Conservation (phyloP, 2,329 filamentous ascomycete species). For the Fusarium redolens region DNA sequence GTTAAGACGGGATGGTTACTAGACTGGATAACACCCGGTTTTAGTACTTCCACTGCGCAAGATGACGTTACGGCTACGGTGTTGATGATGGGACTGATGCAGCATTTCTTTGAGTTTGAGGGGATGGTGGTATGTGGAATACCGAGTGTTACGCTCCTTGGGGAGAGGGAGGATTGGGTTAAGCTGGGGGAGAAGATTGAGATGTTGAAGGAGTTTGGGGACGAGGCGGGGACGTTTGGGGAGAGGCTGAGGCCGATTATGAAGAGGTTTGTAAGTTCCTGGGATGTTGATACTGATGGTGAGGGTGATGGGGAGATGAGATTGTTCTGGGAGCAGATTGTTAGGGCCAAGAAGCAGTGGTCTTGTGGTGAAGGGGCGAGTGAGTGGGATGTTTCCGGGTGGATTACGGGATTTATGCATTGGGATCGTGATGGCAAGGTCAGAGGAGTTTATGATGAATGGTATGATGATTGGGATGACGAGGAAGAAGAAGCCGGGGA, state of each 20-base stretch:
- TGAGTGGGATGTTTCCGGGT: conserved; percentile 57
- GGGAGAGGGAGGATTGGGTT: conserved; percentile 54
- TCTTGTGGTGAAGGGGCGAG: conserved; percentile 45
- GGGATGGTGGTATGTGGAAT: conserved; percentile 56
- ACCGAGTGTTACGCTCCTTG: conserved; percentile 56
- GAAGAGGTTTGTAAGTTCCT: conserved; percentile 56
- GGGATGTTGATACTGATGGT: conserved; percentile 51
- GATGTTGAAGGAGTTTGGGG: conserved; percentile 56
- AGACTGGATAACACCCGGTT: conserved; percentile 57
- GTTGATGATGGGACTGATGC: conserved; percentile 58
- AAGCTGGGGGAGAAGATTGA: conserved; percentile 56
- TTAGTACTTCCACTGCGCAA: conserved; percentile 54
- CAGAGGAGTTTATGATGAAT: background rate
- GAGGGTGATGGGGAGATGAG: conserved; percentile 36
- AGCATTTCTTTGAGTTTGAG: conserved; percentile 54
- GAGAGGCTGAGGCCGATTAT: conserved; percentile 58
- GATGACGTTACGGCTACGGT: conserved; percentile 56
- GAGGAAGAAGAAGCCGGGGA: background rate
- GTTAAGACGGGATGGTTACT: conserved; percentile 55
- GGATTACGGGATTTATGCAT: conserved; percentile 61
- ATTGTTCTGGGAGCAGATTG: conserved; percentile 59
- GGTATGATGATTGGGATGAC: background rate
- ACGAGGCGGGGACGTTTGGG: conserved; percentile 54
- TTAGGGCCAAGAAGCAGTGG: conserved; percentile 49
- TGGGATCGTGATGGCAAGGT: conserved; percentile 53